A percentile compares a stretch with the other conserved stretches of the same genome.
These are phyloP conservation scores for Rutstroemia sp. DNA, from an alignment of 2,329 filamentous ascomycete genomes.

Conservation along the genomic window DNA sequence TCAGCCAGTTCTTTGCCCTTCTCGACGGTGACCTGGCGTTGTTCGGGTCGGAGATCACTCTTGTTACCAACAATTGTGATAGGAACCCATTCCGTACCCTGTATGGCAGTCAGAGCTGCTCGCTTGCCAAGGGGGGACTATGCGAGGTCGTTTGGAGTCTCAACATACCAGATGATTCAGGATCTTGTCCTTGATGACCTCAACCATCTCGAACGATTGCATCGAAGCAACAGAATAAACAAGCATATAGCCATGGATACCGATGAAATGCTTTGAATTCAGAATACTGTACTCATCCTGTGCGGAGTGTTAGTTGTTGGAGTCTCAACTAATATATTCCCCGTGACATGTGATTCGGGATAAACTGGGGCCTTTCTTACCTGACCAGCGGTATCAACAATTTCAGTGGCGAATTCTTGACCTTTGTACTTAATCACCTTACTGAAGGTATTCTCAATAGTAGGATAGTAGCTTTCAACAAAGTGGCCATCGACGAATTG, in stretches of 20 bases:
- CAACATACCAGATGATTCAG: conserved; percentile 79
- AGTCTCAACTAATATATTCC: not conserved
- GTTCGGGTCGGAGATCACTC: conserved; percentile 84
- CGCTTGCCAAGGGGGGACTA: conserved; percentile 5
- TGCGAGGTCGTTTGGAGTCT: not conserved
- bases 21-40: conserved; percentile 81
- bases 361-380: conserved; percentile 38
- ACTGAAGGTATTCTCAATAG: conserved; percentile 98
- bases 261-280: conserved; percentile 98
- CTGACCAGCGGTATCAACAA: conserved; percentile 96
- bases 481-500: conserved; percentile 97
- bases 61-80: conserved; percentile 97
- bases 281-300: conserved; percentile 98
- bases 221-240: conserved; percentile 95
- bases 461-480: conserved; percentile 98
- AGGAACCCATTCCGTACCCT: conserved; percentile 89
- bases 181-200: conserved; percentile 94
- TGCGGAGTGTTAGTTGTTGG: conserved; percentile 11
- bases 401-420: conserved; percentile 91
- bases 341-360: conserved; percentile 9
- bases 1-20: conserved; percentile 79
- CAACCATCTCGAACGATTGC: conserved; percentile 95
- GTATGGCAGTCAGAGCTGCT: conserved; percentile 1
- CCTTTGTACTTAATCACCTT: conserved; percentile 89
- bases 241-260: conserved; percentile 97